Percentiles rank a stretch among this genome's conserved stretches.
phyloP scores from a whole-genome alignment of 2,329 filamentous ascomycete species.

The Sporothrix globosa region DNA sequence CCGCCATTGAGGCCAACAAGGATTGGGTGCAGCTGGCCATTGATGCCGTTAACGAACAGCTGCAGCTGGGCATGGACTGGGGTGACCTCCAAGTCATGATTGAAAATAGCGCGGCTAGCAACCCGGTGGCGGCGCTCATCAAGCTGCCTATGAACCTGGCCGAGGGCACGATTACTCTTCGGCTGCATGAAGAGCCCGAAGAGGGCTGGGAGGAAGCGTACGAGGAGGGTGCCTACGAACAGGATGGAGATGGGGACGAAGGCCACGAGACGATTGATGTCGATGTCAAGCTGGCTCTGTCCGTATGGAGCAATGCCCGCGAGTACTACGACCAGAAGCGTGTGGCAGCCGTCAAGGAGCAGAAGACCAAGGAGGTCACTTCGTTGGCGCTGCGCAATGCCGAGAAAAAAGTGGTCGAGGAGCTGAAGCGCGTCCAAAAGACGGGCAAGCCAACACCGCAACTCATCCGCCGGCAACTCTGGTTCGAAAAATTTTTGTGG shows the following conservation, averaged over 20 bases:
- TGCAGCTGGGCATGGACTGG: slow-evolving; percentile 97
- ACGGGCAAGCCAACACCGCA: slow-evolving; percentile 87
- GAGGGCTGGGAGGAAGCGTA: slow-evolving; percentile 55
- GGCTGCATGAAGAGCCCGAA: slow-evolving; percentile 71
- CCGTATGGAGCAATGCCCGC: slow-evolving; percentile 85
- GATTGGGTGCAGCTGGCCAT: slow-evolving; percentile 91
- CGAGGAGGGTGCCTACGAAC: slow-evolving; percentile 57
- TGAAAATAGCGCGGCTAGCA: slow-evolving; percentile 81
- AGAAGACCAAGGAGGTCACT: slow-evolving; percentile 82
- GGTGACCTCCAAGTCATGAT: slow-evolving; percentile 85
- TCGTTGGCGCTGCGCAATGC: slow-evolving; percentile 83
- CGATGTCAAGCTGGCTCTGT: slow-evolving; percentile 81
- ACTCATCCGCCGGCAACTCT: slow-evolving; percentile 79
- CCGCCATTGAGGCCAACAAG: slow-evolving; percentile 86
- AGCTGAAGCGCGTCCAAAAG: slow-evolving; percentile 85
- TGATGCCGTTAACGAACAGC: slow-evolving; percentile 87
- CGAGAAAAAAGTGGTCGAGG: slow-evolving; percentile 82
- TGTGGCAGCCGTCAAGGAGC: slow-evolving; percentile 79
- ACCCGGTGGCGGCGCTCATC: slow-evolving; percentile 85
- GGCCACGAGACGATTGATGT: slow-evolving; percentile 60
- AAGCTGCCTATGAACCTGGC: slow-evolving; percentile 83
- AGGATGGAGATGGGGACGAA: slow-evolving; percentile 52
- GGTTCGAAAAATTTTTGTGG: slow-evolving; percentile 97
- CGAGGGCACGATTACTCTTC: slow-evolving; percentile 84
- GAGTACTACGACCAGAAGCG: slow-evolving; percentile 92